Evolutionary conservation across 2,329 filamentous ascomycete species (phyloP).

Genomic region (Cladosporium velox): DNA sequence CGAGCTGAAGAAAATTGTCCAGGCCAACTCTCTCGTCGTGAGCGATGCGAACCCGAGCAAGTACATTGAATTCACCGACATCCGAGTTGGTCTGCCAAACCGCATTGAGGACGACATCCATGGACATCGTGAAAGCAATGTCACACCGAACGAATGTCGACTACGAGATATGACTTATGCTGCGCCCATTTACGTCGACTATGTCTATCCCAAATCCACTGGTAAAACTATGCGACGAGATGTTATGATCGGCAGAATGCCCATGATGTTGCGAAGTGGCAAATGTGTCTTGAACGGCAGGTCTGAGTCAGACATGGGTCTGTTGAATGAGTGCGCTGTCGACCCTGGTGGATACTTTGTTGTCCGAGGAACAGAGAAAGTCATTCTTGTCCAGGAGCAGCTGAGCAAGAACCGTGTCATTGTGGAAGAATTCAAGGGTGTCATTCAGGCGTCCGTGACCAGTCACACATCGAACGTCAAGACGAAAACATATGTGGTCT

Average conservation of each 20-base stretch:
- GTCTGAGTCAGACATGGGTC: constrained; percentile 83
- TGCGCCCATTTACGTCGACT: constrained; percentile 89
- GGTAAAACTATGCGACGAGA: constrained; percentile 70
- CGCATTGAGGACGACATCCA: constrained; percentile 74
- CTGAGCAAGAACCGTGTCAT: constrained; percentile 99
- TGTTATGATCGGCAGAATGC: constrained; percentile 84
- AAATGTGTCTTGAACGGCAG: constrained; percentile 86
- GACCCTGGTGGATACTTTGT: constrained; percentile 98
- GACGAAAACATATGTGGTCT: constrained; percentile 91
- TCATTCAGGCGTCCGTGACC: constrained; percentile 93
- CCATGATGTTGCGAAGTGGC: constrained; percentile 94
- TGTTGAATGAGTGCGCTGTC: constrained; percentile 91
- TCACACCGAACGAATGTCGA: constrained; percentile 95
- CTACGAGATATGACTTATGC: constrained; percentile 97
- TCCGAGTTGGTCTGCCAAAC: constrained; percentile 80
- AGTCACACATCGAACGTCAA: constrained; percentile 97
- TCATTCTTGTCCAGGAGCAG: constrained; percentile 97
- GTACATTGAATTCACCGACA: constrained; percentile 71
- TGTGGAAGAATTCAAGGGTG: constrained; percentile 91
- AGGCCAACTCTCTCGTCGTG: constrained; percentile 82
- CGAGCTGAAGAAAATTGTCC: constrained; percentile 94
- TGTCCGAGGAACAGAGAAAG: constrained; percentile 95
- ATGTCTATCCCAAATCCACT: constrained; percentile 83
- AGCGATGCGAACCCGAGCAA: constrained; percentile 93
- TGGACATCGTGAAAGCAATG: constrained; percentile 63